Base-by-base conservation (phyloP, 371 early-diverging fungal species). In the Mucor indicus region DNA sequence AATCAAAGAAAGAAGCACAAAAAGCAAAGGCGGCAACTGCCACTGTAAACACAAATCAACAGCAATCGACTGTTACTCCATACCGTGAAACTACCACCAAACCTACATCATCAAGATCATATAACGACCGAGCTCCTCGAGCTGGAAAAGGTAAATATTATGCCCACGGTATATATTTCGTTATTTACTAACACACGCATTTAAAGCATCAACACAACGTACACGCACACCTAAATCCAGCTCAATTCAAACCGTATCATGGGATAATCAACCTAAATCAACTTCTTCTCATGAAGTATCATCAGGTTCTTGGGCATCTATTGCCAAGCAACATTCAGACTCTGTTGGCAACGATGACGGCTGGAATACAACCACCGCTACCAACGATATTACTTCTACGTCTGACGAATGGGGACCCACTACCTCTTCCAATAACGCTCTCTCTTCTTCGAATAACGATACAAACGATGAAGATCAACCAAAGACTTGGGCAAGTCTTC, bases 401-500 rank as follows among this genome's bases (percentile, higher is more conserved):
- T 32, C 23, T 22, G 59, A 66, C 27, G 50, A 56, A 41, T 55
- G 56, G 67, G 37, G 45, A 22, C 39, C 61, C 32, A 32, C 53
- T 22, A 25, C 50, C 22, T 20, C 49, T 38, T 39, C 36, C 21
- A 46, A 38, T 32, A 48, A 44, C 27, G 20, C 25, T 31, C 3
- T 38, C 12, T 48, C 30, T 38, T 27, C 27, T 43, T 32, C 32
- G 10, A 17, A 57, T 43, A 47, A 48, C 22, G 41, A 48, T 20
- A 7, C 53, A 19, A 31, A 60, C 17, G 44, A 53, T 19, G 48
- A 56, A 19, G 56, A 62, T 47, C 51, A 67, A 52, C 53, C 81
- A 54, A 79, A 77, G 56, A 86, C 89, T 27, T 90, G 90, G 90
- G 90, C 90, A 48, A 86, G 86, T 56, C 72, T 87, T 44, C 77